phyloP scores from a whole-genome alignment of 2,329 filamentous ascomycete genomes.

The Lachnellula subtilissima region DNA sequence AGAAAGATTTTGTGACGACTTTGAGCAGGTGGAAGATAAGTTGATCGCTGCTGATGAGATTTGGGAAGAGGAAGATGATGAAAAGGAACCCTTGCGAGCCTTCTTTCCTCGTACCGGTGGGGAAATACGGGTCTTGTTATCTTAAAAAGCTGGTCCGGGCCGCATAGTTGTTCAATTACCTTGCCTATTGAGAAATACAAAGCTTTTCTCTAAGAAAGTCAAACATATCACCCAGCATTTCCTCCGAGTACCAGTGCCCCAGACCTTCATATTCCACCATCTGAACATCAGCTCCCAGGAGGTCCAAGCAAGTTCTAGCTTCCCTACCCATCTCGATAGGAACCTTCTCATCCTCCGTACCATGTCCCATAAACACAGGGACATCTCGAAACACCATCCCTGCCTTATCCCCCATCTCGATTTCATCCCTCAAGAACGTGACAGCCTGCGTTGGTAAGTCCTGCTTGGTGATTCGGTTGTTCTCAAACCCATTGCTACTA shows the following conservation, averaged over 20 bases:
- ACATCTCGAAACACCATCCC: slow-evolving; percentile 19
- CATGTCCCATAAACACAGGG: slow-evolving; percentile 46
- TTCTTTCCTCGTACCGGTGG: slow-evolving; percentile 33
- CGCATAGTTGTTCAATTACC: too few relatives aligned
- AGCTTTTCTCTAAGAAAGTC: slow-evolving; percentile 28
- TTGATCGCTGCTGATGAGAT: slow-evolving; percentile 55
- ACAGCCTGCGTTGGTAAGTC: slow-evolving; percentile 5
- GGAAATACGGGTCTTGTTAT: slow-evolving; percentile 32
- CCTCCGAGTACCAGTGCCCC: slow-evolving; percentile 42
- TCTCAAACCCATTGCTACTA: not conserved
- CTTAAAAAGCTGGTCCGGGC: slow-evolving; percentile 9
- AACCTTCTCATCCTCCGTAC: slow-evolving; percentile 41
- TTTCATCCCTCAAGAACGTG: slow-evolving; percentile 13
- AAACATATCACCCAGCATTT: slow-evolving; percentile 38
- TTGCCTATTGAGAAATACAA: too few relatives aligned
- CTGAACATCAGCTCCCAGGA: slow-evolving; percentile 33
- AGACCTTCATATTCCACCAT: slow-evolving; percentile 38
- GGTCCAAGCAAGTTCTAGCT: slow-evolving; percentile 32
- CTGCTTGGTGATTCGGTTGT: not conserved
- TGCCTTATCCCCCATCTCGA: slow-evolving; percentile 9
- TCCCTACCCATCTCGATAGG: slow-evolving; percentile 33
- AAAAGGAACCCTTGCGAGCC: slow-evolving; percentile 20
- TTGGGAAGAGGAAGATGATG: slow-evolving; percentile 23
- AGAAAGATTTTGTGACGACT: slow-evolving; percentile 78
- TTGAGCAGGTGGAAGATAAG: slow-evolving; percentile 63